These are phyloP conservation scores for Nyctanthes arbortristis DNA, from an alignment of 257 asterid species.

Conservation along the genomic window DNA sequence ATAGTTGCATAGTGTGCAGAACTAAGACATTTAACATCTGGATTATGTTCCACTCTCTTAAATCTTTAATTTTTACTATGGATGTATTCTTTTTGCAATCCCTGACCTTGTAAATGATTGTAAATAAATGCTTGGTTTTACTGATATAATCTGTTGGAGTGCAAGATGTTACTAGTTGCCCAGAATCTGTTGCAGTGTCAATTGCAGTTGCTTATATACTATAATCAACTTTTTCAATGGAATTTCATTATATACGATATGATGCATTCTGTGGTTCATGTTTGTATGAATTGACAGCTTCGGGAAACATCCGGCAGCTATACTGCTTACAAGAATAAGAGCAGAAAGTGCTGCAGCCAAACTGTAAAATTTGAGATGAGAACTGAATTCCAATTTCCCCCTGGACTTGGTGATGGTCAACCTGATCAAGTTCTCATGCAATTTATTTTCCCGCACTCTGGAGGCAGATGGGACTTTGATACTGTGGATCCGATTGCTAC, in stretches of 20 bases:
- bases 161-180: not conserved
- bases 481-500: conserved; percentile 14
- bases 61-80: not conserved
- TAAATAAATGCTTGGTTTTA: conserved; percentile 3
- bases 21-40: no score
- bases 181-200: not conserved
- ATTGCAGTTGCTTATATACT: not conserved
- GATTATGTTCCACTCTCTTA: not conserved
- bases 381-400: not conserved
- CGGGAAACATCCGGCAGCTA: conserved; percentile 87
- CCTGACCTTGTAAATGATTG: not conserved
- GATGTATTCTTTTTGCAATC: not conserved
- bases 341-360: conserved; percentile 14
- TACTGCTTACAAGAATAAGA: conserved; percentile 73
- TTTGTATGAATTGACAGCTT: conserved; percentile 54
- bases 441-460: conserved; percentile 21
- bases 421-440: conserved; percentile 29
- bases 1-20: no score
- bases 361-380: conserved; percentile 9
- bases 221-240: not conserved
- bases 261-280: conserved; percentile 17
- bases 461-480: conserved; percentile 31
- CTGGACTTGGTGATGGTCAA: not conserved
- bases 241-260: not conserved
- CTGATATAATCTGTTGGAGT: not conserved